Percentiles rank a stretch among this genome's conserved stretches.
Conservation (phyloP, 2,329 filamentous ascomycete genomes). For the Colletotrichum melonis region DNA sequence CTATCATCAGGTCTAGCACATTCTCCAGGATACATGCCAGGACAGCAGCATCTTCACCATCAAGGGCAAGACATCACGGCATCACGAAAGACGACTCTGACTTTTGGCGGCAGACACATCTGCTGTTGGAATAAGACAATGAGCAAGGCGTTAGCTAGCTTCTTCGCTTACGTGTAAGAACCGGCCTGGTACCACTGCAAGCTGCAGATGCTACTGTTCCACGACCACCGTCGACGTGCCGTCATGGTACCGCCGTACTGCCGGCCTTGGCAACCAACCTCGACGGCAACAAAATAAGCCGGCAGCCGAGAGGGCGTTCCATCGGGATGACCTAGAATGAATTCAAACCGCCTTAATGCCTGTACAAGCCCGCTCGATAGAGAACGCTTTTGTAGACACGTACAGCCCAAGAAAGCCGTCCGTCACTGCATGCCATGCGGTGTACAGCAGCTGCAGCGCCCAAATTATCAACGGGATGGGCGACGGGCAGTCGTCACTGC, state of each 20-base stretch:
- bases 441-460: background rate
- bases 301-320: background rate
- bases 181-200: background rate
- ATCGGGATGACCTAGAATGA: background rate
- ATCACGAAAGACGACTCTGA: background rate
- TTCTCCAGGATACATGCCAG: background rate
- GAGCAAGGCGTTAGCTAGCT: background rate
- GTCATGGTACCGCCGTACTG: background rate
- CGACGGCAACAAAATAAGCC: background rate
- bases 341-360: background rate
- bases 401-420: background rate
- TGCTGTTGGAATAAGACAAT: background rate
- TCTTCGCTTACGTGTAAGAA: too few relatives aligned
- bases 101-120: background rate
- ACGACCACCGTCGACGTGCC: background rate
- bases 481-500: too few relatives aligned
- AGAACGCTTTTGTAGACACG: background rate
- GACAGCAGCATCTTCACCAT: background rate
- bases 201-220: background rate
- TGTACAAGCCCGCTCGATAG: background rate
- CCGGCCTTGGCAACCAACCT: background rate
- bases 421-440: background rate
- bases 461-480: background rate
- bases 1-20: background rate
- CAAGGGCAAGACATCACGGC: background rate